Evolutionary conservation across 148 eudicot species (phyloP), one percentile per base, ranked within the genome.

Genomic region (Rhododendron molle): DNA sequence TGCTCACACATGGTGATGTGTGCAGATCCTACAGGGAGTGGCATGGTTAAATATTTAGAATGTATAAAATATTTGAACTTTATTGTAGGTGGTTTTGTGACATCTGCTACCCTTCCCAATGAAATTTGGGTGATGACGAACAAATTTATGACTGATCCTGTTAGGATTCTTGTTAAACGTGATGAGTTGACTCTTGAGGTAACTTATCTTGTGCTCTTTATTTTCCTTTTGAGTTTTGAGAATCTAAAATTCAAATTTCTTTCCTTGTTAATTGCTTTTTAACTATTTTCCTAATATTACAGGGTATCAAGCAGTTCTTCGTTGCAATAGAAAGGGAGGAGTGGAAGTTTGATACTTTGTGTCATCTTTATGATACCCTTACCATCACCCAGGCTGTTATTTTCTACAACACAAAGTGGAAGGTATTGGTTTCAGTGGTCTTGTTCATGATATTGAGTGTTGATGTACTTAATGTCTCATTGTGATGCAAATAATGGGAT

Each of bases 161-260:
- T 96, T 80, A 89, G 98, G 56, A 95, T 96, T 88, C 97, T 95
- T 81, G 99, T 95, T 67, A 96, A 96, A 88, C 98, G 95, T 95
- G 99, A 92, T 94, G 99, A 96, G 81, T 91, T 96, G 96, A 96
- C 99, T 85, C 93, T 96, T 38, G 98, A 96, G 96, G 98, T 93
- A 83, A 79, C 91, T 71, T 69, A 7, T 56, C n/a, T 79, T 67
- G n/a, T 36, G 28, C 82, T 82, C 38, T 14, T 34, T 13, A 28
- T 78, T 13, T 67, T 58, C 18, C 44, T 1, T 12, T 58, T 49
- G 83, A 73, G 56, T 8, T 81, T 58, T 40, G 83, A 73, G 58
- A 43, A 65, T 13, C n/a, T 30, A 18, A 18, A n/a, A 21, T 50
- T 52, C 40, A 76, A 49, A 34, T 28, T 40, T 32, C 3, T 40